Conservation (phyloP, 2,329 filamentous ascomycete species). For the Alternaria alternata region DNA sequence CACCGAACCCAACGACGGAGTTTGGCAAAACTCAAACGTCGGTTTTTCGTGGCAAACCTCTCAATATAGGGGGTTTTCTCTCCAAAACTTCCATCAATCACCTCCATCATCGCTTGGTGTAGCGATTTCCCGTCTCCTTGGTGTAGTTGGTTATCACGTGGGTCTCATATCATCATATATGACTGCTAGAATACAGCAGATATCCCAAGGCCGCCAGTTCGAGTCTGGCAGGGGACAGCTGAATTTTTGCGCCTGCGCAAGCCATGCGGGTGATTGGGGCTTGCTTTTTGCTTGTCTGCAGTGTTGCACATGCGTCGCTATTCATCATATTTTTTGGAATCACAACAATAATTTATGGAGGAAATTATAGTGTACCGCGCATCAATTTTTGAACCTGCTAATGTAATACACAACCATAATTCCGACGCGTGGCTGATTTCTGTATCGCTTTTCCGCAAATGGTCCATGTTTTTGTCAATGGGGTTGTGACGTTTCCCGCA, state of each 20-base stretch:
- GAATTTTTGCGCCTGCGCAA: constrained; percentile 12
- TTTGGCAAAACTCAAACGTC: neutral
- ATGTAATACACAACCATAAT: neutral
- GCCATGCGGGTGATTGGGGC: neutral
- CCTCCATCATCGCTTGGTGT: neutral
- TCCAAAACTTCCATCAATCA: constrained; percentile 10
- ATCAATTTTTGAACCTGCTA: neutral
- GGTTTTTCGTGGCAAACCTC: too few relatives aligned
- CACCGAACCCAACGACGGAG: neutral
- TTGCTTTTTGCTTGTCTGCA: neutral
- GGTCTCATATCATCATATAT: constrained; percentile 45
- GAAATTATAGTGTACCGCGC: neutral
- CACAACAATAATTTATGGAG: neutral
- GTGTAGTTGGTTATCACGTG: constrained; percentile 51
- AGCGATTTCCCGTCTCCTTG: constrained; percentile 34
- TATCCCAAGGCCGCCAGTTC: constrained; percentile 50
- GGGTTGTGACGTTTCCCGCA: neutral
- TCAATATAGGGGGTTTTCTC: neutral
- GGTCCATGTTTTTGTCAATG: neutral
- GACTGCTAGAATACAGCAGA: constrained; percentile 36
- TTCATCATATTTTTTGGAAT: neutral
- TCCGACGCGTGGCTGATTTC: neutral
- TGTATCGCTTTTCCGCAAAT: neutral
- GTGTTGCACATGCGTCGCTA: neutral
- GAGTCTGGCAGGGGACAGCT: constrained; percentile 45